Evolutionary conservation across 805 yeast genomes (phyloP), one percentile per base, ranked within the genome.

Genomic region (Zygosaccharomyces siamensis): DNA sequence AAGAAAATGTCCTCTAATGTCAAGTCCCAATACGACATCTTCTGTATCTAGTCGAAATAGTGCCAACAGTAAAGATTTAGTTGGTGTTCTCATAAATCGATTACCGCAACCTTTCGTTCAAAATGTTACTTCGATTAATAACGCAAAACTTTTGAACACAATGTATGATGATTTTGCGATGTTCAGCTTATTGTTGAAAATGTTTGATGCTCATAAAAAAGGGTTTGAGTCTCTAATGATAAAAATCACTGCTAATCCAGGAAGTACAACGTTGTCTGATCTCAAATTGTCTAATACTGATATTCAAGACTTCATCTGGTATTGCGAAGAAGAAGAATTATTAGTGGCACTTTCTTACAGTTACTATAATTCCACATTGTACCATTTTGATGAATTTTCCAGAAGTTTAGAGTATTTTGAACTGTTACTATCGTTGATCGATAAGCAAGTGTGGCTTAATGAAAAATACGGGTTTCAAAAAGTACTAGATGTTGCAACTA

Each of bases 401-500:
- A 52, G 48, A 24, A 51, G 52, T 30, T 45, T 63, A 11, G 56
- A 54, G 12, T 61, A 61, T 52, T 47, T 64, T n/a, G 69, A 65
- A 40, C 51, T 59, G 14, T 44, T 64, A 12, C 44, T 64, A 5
- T 44, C 53, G 5, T 43, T 65, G 21, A 43, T 65, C 11, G 60
- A 58, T 16, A 53, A 53, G 20, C 64, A 61, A 42, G 24, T 52
- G 7, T 61, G 66, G 64, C 30, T 58, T 28, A 56, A 57, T 3
- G 67, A 63, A 43, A 47, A 42, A 20, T 56, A 57, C 39, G 61
- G 61, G 2, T 51, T 52, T 28, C 53, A 51, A 26, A 59, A 55
- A 38, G 60, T 61, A 2, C 37, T 60, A n/a, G 55, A 52, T 1
- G 54, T 57, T 14, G 61, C 63, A 1, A 39, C 59, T 2, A 54